These are phyloP conservation scores for Casaregolazyma lundiana DNA, from an alignment of 1,139 yeast species.

Conservation along the genomic window DNA sequence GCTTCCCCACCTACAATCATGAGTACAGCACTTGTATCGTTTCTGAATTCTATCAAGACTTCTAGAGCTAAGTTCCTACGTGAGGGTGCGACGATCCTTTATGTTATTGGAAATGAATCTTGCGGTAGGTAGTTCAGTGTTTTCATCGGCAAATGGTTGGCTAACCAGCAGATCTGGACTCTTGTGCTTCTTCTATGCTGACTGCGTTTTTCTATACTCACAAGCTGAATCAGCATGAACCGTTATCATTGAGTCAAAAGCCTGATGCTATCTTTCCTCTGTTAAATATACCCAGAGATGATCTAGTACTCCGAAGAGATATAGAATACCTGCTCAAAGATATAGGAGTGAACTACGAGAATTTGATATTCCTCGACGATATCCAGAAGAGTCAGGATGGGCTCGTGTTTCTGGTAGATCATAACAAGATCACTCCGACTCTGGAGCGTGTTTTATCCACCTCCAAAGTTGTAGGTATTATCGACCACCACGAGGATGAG, in stretches of 20 bases:
- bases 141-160: background rate
- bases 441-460: slow-evolving; percentile 32
- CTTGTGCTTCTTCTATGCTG: slow-evolving; percentile 69
- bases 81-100: slow-evolving; percentile 15
- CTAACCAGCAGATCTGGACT: slow-evolving; percentile 59
- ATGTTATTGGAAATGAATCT: slow-evolving; percentile 84
- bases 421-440: slow-evolving; percentile 63
- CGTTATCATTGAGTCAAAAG: slow-evolving; percentile 11
- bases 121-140: slow-evolving; percentile 34
- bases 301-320: slow-evolving; percentile 67
- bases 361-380: slow-evolving; percentile 67
- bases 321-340: slow-evolving; percentile 49
- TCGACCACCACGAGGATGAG: slow-evolving; percentile 88
- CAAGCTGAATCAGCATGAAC: slow-evolving; percentile 5
- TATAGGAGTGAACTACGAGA: slow-evolving; percentile 46
- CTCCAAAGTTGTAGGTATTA: slow-evolving; percentile 50
- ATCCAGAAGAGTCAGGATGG: slow-evolving; percentile 25
- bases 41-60: slow-evolving; percentile 8
- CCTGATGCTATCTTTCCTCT: slow-evolving; percentile 49
- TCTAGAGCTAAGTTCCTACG: background rate
- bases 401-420: slow-evolving; percentile 70
- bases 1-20: background rate
- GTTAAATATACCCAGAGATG: slow-evolving; percentile 64
- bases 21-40: background rate
- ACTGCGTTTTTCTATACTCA: slow-evolving; percentile 55